Base-by-base conservation (phyloP, 768 basidiomycete species). In the Mycena indigotica region DNA sequence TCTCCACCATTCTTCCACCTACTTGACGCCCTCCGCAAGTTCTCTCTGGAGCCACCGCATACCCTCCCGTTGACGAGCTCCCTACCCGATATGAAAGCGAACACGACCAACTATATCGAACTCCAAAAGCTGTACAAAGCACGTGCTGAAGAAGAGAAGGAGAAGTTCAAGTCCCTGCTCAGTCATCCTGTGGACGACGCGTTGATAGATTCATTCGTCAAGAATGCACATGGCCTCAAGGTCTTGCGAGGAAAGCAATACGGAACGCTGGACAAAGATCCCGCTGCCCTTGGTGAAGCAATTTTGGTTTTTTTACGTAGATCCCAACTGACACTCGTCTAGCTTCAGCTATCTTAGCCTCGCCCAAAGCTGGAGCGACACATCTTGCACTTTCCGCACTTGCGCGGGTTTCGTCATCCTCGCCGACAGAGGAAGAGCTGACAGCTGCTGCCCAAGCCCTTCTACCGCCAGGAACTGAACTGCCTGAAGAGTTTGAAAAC, bases 31-130 rank as follows among this genome's bases (percentile, higher is more conserved):
- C 81, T 98, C 38, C 76, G 83, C 32, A 70, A 77, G 53, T 98
- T 91, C 69, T 76, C 79, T 21, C 79, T 81, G 28, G 74, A 83
- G 50, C 73, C 80, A 46, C 77, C 79, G 4, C 75, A 86, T 51
- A 83, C 84, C 0, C 82, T 97, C 3, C 97, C 96, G 0, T 77
- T 97, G n/a, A 87, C 88, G 3, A 84, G 90, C 45, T 83, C 91
- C 0, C 80, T 98, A 10, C 96, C 96, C 0, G 96, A 99, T 73
- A 98, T 99, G 93, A 95, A 95, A 69, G 87, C 95, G 17, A 89
- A 88, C 67, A 97, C 97, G 4, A 68, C 76, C 21, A 80, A 81
- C 53, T 98, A 98, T 69, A 87, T 97, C 48, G 80, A 84, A 17
- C 80, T 99, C 13, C 95, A 98, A 69, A 86, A 80, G 39, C 69